These are phyloP conservation scores for Cercospora sp. DNA, from an alignment of 2,329 filamentous ascomycete genomes.

Conservation along the genomic window DNA sequence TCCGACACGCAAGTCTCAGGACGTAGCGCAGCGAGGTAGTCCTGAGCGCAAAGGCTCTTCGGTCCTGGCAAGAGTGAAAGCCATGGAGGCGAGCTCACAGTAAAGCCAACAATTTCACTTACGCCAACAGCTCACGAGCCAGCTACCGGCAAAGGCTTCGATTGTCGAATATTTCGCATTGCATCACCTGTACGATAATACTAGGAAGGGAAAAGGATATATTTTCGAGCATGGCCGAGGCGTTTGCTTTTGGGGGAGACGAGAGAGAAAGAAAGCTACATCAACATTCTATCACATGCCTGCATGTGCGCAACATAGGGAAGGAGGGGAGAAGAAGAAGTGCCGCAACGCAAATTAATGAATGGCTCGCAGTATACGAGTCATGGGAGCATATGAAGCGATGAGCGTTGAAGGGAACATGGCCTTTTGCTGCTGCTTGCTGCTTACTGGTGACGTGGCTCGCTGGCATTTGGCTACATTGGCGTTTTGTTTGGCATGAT, in stretches of 20 bases:
- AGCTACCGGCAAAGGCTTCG: not conserved
- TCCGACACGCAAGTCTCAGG: constrained; percentile 15
- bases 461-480: not conserved
- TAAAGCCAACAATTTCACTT: not conserved
- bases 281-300: not conserved
- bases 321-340: not conserved
- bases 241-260: not conserved
- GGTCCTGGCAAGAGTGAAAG: constrained; percentile 27
- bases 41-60: constrained; percentile 27
- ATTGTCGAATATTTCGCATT: not conserved
- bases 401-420: not conserved
- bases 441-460: not conserved
- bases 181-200: constrained; percentile 6
- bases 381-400: not conserved
- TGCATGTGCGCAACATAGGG: not conserved
- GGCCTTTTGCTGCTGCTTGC: not conserved
- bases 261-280: not conserved
- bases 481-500: not conserved
- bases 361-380: constrained; percentile 3
- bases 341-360: not conserved
- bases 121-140: not conserved
- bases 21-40: constrained; percentile 16
- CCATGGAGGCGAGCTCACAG: constrained; percentile 24
- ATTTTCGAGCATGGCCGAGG: constrained; percentile 1
- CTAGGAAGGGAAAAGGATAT: not conserved